Base-by-base conservation (phyloP, 164 flowering plant genomes). In the Kalanchoe fedtschenkoi region DNA sequence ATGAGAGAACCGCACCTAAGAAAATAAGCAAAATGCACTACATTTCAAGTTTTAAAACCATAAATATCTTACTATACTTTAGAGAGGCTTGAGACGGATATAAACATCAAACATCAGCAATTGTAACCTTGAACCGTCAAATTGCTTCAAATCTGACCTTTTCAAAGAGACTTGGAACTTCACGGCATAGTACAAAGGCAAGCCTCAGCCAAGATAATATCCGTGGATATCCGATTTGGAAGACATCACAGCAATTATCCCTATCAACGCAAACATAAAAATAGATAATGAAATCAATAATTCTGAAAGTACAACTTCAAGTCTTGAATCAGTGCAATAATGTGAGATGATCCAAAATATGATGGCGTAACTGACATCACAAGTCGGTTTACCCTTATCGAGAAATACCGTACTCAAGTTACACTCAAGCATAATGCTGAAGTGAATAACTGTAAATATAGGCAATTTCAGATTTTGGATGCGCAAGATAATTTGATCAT, bases 141-240 rank as follows among this genome's bases (percentile, higher is more conserved):
- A 34, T 41, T n/a, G 28, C 60, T 3, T 65, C 62, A 44, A 9
- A 53, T 14, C 58, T 54, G 29, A 93, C 97, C 96, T 90, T 88
- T 55, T 83, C 82, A 68, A 81, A 69, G 57, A 90, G 81, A 53
- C 73, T 10, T 21, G 99, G 96, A 61, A 83, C 78, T 71, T 93
- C 95, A 59, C 83, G 83, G 68, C 82, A 78, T 54, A 83, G 78
- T 21, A 87, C 68, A 75, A 88, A 90, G 29, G 92, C 85, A 41
- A 79, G 75, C 71, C 68, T 72, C 77, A 93, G 65, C 83, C 80
- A 87, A 37, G 79, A 64, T 15, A 80, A 66, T n/a, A 88, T 44
- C 59, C 54, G 65, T 26, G 76, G 34, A 54, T 75, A 65, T 64
- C 70, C 70, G 65, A 90, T 67, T 47, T 61, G 15, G 63, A 75